Evolutionary conservation across 257 asterid genomes (phyloP), one percentile per base, ranked within the genome.

Genomic region (Solanum ahanhuiri): DNA sequence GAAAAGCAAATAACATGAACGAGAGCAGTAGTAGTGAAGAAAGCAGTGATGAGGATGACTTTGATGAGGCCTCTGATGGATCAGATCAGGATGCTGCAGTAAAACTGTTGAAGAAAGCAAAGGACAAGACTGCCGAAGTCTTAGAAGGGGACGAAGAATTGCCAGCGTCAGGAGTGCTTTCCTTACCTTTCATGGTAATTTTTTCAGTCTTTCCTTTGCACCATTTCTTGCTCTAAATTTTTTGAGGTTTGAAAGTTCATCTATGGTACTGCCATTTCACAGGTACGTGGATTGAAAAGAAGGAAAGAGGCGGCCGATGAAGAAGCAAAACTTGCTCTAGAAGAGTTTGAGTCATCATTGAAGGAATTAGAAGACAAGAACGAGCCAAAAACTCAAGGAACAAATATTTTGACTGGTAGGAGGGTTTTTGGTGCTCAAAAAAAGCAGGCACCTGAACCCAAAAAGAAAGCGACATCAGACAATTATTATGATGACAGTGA

Each of bases 131-230:
- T 20, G 88, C 90, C 70, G 87, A 89, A 89, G 90, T 89, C 71
- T 85, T 95, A 71, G 94, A 93, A 86, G 94, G 85, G 85, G 94
- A 93, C 86, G 98, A 94, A 71, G 98, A 93, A 87, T 72, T 93
- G 88, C 97, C 98, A 60, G 85, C 64, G 31, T 90, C 98, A 9
- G 99, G 98, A 88, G 94, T 97, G 89, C 93, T 93, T 86, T 91
- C 98, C 84, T 92, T 97, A 91, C 98, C 98, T 43, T 97, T 97
- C 93, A 95, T 95, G 99, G 99, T 97, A 91, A 82, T 43, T 67
- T 86, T 87, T 37, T 86, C 83, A 85, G 86, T 43, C 84, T 41
- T 84, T 67, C 87, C 71, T 18, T 89, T 54, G 64, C 51, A 83
- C 69, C 37, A 58, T 43, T 67, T 28, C 33, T 58, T 86, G 45